Base-by-base conservation (phyloP, 2,329 filamentous ascomycete species). In the Dactylellina leptospora region DNA sequence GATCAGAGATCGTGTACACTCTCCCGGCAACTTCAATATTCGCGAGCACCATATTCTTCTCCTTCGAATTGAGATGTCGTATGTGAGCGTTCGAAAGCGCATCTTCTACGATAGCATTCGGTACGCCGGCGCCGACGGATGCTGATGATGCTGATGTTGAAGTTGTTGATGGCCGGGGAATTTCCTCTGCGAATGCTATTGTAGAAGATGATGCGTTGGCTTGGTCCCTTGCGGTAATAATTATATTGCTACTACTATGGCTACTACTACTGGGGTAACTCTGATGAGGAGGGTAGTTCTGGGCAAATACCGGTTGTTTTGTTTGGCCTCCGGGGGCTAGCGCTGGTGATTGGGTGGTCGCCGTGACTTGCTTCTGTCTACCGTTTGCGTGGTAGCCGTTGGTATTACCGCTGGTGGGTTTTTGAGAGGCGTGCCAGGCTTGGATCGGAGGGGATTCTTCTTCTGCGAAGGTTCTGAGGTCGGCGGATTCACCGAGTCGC, bases 301-400 rank as follows among this genome's bases (percentile, higher is more conserved):
- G 68, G 54, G 68, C 68, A 72, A 72, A 72, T 72, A 72, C 68
- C 68, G 68, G 68, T 72, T 72, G 68, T 60, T 63, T 63, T 47
- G 44, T 58, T 38, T 72, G 66, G 47, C 54, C 36, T 2, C 13
- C 54, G 54, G 68, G 59, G 25, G 44, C 59, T 23, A 59, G 68
- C 27, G 68, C 64, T 16, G 59, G 53, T 23, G 68, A n/a, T n/a
- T n/a, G n/a, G n/a, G n/a, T n/a, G 64, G 33, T 51, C 42, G 47
- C 23, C 59, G 59, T 54, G 9, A 44, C 27, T 20, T 13, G 4
- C 18, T 51, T 60, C 20, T 64, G 51, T 50, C 66, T 51, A 44
- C 56, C 45, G 56, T 63, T 71, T 28, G 50, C 44, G 48, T 64
- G 54, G 44, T 72, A 64, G 16, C 68, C 68, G 30, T 72, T 64